Percentiles rank a stretch among this genome's conserved stretches.
Evolutionary conservation across 768 basidiomycete genomes (phyloP).

Genomic region (Boletus sp.): DNA sequence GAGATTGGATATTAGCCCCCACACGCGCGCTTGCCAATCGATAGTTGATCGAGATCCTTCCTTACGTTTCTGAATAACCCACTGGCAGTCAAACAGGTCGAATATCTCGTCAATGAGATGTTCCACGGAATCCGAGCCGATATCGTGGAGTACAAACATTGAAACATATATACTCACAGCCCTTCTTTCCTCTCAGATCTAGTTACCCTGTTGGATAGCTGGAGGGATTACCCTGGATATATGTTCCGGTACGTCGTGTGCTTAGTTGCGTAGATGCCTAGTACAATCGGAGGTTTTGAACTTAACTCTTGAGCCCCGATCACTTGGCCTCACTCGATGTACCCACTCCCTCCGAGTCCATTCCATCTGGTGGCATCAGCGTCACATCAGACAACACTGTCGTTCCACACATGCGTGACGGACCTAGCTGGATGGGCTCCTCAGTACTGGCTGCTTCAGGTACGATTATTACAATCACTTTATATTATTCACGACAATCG

Average conservation of each 20-base stretch:
- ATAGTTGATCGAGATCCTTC: too few species aligned
- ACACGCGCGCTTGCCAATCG: too few species aligned
- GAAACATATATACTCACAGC: neutral
- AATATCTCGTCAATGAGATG: too few species aligned
- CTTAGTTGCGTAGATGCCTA: neutral
- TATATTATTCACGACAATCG: neutral
- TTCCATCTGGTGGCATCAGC: neutral
- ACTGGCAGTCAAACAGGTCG: too few species aligned
- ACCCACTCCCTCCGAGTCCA: neutral
- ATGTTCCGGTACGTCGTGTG: too few species aligned
- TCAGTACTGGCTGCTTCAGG: neutral
- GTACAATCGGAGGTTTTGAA: neutral
- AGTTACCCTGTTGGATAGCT: neutral
- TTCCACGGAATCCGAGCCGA: too few species aligned
- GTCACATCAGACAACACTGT: neutral
- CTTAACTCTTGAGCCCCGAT: neutral
- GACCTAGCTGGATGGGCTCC: neutral
- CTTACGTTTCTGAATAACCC: too few species aligned
- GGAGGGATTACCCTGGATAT: neutral
- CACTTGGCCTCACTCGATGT: neutral
- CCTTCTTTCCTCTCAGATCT: neutral
- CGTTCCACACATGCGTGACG: neutral
- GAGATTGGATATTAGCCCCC: too few species aligned
- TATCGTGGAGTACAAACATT: neutral
- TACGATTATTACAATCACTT: neutral